phyloP scores from a whole-genome alignment of 2,329 filamentous ascomycete species.

The Sclerotinia borealis region DNA sequence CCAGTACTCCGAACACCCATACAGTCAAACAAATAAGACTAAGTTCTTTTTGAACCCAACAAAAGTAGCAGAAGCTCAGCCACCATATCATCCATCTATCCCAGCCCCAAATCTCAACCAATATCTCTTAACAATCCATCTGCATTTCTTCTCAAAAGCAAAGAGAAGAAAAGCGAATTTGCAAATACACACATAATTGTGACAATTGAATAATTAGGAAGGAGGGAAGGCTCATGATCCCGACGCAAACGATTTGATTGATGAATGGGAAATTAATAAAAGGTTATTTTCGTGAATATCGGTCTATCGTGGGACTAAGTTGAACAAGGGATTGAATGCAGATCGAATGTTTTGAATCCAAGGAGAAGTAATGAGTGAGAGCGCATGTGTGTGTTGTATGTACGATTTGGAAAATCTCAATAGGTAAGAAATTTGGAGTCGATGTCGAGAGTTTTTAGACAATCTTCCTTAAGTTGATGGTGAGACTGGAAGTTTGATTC shows the following conservation, averaged over 20 bases:
- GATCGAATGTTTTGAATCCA: not conserved
- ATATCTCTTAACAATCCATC: not conserved
- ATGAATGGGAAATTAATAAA: not conserved
- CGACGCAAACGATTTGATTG: not conserved
- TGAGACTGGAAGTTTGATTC: not conserved
- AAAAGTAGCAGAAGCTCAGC: conserved; percentile 1
- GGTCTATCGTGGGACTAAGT: conserved; percentile 3
- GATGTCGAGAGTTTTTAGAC: not conserved
- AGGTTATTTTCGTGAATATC: not conserved
- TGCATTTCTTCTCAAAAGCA: not conserved
- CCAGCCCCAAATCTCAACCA: not conserved
- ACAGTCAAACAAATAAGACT: not conserved
- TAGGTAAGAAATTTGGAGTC: not conserved
- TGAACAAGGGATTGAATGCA: not conserved
- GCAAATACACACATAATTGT: not conserved
- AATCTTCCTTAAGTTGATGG: not conserved
- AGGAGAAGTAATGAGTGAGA: not conserved
- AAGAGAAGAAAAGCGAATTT: not conserved
- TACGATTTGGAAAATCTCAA: not conserved
- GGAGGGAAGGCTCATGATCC: not conserved
- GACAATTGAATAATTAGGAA: not conserved
- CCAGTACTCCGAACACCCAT: not conserved
- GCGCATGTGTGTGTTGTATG: not conserved
- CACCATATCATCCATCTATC: not conserved
- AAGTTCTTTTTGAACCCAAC: not conserved